phyloP scores from a whole-genome alignment of 75 land plant genomes.

The Selaginella tamariscina region DNA sequence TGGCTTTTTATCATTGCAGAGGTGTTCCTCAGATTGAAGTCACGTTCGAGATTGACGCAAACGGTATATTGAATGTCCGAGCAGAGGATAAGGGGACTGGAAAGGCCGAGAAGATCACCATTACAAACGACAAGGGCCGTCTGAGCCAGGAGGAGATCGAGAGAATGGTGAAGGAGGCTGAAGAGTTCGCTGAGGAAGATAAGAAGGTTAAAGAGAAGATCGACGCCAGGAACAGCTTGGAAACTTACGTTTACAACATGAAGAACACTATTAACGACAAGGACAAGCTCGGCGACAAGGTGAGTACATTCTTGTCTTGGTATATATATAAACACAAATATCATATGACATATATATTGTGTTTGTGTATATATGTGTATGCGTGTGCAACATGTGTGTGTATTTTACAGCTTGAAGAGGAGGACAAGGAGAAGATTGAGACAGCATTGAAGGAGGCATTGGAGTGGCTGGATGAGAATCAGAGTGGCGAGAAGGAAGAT shows the following conservation, averaged over 20 bases:
- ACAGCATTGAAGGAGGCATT: conserved; percentile 41
- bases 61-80: conserved; percentile 49
- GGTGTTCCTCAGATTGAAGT: conserved; percentile 55
- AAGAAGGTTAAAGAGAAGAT: conserved; percentile 66
- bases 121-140: conserved; percentile 56
- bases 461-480: conserved; percentile 71
- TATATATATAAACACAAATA: no score
- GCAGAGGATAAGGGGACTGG: conserved; percentile 58
- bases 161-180: conserved; percentile 48
- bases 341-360: no score
- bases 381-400: no score
- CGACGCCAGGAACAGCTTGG: conserved; percentile 60
- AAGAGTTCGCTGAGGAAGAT: conserved; percentile 64
- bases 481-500: conserved; percentile 67
- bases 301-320: no score
- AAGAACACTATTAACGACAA: conserved; percentile 39
- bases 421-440: conserved; percentile 66
- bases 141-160: conserved; percentile 50
- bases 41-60: conserved; percentile 54
- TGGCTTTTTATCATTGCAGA: conserved; percentile 18
- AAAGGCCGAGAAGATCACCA: conserved; percentile 46
- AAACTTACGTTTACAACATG: conserved; percentile 70
- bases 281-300: conserved; percentile 42
- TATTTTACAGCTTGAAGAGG: no score
- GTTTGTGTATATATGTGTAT: no score